Conservation (phyloP, 257 asterid species). For the Solanum infundibuliforme region DNA sequence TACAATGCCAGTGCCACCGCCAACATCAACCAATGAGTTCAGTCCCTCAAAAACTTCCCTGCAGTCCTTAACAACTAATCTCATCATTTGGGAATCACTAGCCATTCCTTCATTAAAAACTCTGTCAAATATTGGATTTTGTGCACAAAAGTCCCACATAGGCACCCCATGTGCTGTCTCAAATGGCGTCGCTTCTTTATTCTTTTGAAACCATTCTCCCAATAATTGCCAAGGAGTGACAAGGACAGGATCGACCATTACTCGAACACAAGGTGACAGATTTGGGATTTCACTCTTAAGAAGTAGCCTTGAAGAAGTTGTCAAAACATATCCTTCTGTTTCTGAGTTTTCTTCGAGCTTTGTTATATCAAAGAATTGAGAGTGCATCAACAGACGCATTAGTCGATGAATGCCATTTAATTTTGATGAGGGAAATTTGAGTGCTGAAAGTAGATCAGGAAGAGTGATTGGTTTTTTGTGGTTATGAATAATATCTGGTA, state of each 20-base stretch:
- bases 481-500: slow-evolving; percentile 5
- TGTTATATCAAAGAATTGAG: slow-evolving; percentile 1
- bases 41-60: slow-evolving; percentile 17
- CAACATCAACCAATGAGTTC: slow-evolving; percentile 18
- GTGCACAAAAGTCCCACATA: slow-evolving; percentile 6
- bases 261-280: not conserved
- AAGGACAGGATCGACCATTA: not conserved
- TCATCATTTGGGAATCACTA: slow-evolving; percentile 11
- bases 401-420: not conserved
- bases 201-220: slow-evolving; percentile 15
- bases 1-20: slow-evolving; percentile 15
- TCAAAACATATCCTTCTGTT: slow-evolving; percentile 4
- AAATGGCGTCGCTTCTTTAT: not conserved
- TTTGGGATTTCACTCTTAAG: not conserved
- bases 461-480: slow-evolving; percentile 16
- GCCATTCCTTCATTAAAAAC: slow-evolving; percentile 24
- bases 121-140: slow-evolving; percentile 2
- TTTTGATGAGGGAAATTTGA: slow-evolving; percentile 3
- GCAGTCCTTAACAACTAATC: slow-evolving; percentile 1
- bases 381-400: slow-evolving; percentile 5
- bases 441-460: slow-evolving; percentile 1
- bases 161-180: not conserved
- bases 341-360: not conserved
- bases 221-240: slow-evolving; percentile 3
- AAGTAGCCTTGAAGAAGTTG: slow-evolving; percentile 5